Evolutionary conservation across 257 asterid genomes (phyloP).

Genomic region (Cynanchum wilfordii): DNA sequence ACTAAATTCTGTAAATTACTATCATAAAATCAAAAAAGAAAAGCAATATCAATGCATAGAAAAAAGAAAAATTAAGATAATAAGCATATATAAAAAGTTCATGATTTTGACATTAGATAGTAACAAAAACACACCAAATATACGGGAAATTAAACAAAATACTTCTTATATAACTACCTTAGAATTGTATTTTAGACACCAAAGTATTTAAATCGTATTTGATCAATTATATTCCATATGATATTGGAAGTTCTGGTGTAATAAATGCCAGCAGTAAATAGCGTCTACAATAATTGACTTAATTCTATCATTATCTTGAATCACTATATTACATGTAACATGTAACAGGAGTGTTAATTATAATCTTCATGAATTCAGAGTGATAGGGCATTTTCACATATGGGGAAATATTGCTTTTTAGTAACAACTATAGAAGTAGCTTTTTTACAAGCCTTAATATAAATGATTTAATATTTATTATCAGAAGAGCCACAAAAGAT

Average conservation of each 20-base stretch:
- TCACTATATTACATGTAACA: not conserved
- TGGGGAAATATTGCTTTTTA: not conserved
- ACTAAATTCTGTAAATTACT: not conserved
- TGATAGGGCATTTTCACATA: not conserved
- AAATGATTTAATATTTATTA: not conserved
- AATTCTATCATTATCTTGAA: not conserved
- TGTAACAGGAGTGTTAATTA: not conserved
- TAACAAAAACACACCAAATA: not conserved
- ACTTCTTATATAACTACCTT: not conserved
- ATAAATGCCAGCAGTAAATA: not conserved
- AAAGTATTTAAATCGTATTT: not conserved
- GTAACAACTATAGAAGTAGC: not conserved
- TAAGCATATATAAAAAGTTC: too few relatives aligned
- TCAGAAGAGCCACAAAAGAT: not conserved
- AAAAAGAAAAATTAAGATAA: too few relatives aligned
- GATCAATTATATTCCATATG: not conserved
- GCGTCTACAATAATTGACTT: not conserved
- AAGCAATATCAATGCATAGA: too few relatives aligned
- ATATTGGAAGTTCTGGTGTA: not conserved
- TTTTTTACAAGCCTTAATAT: not conserved
- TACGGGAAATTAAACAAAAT: not conserved
- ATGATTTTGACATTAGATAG: not conserved
- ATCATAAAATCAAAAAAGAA: not conserved
- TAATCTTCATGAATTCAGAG: not conserved
- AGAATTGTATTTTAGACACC: not conserved